Conservation (phyloP, 2,329 filamentous ascomycete species). For the Albifimbria verrucaria region DNA sequence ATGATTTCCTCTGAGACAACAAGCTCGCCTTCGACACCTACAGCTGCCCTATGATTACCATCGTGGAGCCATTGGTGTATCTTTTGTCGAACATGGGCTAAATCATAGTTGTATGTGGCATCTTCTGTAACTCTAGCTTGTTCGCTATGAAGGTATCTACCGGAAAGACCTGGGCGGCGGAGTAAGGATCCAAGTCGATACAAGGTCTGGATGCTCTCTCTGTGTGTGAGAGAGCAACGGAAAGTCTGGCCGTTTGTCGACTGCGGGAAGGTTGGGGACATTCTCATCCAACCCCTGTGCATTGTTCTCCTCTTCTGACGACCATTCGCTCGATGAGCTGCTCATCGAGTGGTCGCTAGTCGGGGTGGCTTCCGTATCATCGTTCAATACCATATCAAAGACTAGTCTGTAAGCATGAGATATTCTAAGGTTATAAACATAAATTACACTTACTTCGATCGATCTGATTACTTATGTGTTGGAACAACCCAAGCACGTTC, state of each 20-base stretch:
- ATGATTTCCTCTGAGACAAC: background rate
- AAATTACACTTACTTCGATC: background rate
- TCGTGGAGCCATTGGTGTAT: background rate
- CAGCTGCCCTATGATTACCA: background rate
- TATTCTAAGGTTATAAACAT: background rate
- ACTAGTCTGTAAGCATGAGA: no score
- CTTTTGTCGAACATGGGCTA: background rate
- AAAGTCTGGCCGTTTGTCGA: background rate
- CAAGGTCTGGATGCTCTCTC: background rate
- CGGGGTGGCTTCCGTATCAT: no score
- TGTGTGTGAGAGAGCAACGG: background rate
- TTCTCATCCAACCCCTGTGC: no score
- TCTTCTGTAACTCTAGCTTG: background rate
- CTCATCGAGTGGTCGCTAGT: no score
- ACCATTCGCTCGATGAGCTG: no score
- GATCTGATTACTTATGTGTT: background rate
- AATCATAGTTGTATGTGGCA: background rate
- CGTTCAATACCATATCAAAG: no score
- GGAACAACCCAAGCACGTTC: background rate
- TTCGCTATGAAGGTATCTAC: background rate
- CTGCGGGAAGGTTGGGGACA: no score
- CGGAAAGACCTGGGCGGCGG: background rate
- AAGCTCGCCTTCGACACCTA: background rate
- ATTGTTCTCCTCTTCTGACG: no score
- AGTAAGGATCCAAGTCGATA: background rate